These are phyloP conservation scores for Microglena sp. DNA, from an alignment of 139 green algal species.

Conservation along the genomic window DNA sequence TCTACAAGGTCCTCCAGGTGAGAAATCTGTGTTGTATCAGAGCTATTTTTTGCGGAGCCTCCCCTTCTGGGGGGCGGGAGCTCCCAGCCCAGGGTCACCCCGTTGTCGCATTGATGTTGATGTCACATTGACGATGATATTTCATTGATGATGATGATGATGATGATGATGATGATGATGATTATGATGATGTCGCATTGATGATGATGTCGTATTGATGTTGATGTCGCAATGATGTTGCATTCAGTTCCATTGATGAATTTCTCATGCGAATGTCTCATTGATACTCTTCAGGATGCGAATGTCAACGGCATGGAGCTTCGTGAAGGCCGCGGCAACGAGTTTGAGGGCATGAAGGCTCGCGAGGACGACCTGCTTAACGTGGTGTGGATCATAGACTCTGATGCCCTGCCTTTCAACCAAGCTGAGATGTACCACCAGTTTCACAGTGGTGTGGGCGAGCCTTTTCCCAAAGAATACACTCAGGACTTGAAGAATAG, in stretches of 20 bases:
- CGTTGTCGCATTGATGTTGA: too few species aligned
- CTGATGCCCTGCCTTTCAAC: constrained; percentile 27
- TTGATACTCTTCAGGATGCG: constrained; percentile 40
- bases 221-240: too few species aligned
- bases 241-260: too few species aligned
- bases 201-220: too few species aligned
- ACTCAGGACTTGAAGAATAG: constrained; percentile 39
- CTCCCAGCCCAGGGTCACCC: too few species aligned
- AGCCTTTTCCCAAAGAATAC: constrained; percentile 40
- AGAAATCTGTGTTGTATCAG: not conserved
- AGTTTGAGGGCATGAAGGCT: not conserved
- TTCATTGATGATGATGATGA: too few species aligned
- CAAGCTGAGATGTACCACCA: constrained; percentile 81
- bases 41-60: too few species aligned
- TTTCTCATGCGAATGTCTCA: too few species aligned
- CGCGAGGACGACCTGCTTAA: constrained; percentile 55
- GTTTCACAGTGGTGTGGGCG: constrained; percentile 71
- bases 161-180: too few species aligned
- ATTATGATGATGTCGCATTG: too few species aligned
- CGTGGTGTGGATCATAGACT: constrained; percentile 66
- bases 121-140: too few species aligned
- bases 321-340: constrained; percentile 43
- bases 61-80: too few species aligned
- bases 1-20: constrained; percentile 58
- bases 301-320: constrained; percentile 78